Evolutionary conservation across 108 stramenopile genomes (phyloP).

Genomic region (Nitzschia putrida): DNA sequence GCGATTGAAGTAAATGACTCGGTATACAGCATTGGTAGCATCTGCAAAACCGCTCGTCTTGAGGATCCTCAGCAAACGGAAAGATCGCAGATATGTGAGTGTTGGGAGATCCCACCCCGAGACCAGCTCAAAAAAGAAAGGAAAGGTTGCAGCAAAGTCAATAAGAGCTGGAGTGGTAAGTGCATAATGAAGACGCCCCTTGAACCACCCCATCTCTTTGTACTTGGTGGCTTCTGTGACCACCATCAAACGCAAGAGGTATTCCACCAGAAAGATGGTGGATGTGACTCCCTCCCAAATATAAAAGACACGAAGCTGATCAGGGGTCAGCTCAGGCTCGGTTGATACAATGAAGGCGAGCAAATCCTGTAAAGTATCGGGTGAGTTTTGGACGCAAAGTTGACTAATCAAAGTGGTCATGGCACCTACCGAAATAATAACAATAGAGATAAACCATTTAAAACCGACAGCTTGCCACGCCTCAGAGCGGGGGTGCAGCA

Average conservation of each 20-base stretch:
- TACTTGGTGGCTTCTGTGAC: slow-evolving; percentile 52
- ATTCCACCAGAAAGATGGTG: slow-evolving; percentile 64
- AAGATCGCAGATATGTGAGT: slow-evolving; percentile 60
- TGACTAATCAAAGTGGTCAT: neutral
- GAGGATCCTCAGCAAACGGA: slow-evolving; percentile 67
- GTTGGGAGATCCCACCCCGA: slow-evolving; percentile 44
- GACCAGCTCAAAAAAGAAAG: slow-evolving; percentile 60
- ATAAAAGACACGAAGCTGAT: slow-evolving; percentile 24
- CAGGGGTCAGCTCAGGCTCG: slow-evolving; percentile 24
- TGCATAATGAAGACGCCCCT: slow-evolving; percentile 51
- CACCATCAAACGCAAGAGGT: slow-evolving; percentile 47
- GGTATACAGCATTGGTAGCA: slow-evolving; percentile 51
- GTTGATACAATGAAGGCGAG: slow-evolving; percentile 56
- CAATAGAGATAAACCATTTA: slow-evolving; percentile 54
- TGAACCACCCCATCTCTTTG: slow-evolving; percentile 37
- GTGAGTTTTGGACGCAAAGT: neutral
- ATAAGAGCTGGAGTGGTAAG: slow-evolving; percentile 44
- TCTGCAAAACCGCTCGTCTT: slow-evolving; percentile 55
- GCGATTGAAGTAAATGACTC: slow-evolving; percentile 70
- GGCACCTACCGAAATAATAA: slow-evolving; percentile 45
- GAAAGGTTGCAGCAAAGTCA: slow-evolving; percentile 63
- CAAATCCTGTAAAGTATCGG: slow-evolving; percentile 29
- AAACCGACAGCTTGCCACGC: slow-evolving; percentile 36
- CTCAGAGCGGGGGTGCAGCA: slow-evolving; percentile 40
- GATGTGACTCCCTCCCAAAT: slow-evolving; percentile 51